A percentile compares a stretch with the other conserved stretches of the same genome.
These are phyloP conservation scores for Anthracocystis setariae DNA, from an alignment of 1,284 basidiomycete genomes.

Conservation along the genomic window DNA sequence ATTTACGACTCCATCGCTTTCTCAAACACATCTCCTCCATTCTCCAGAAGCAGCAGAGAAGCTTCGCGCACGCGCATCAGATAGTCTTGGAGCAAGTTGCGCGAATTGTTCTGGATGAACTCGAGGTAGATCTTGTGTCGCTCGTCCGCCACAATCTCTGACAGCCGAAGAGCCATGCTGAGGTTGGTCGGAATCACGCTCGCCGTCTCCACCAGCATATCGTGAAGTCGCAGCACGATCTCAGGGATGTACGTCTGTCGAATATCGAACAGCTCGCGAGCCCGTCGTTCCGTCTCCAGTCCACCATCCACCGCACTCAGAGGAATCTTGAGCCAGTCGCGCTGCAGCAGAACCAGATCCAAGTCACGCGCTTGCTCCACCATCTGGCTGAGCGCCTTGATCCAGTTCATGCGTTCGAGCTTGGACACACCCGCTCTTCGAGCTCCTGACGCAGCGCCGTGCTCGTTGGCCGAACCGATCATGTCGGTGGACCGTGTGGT, in stretches of 20 bases:
- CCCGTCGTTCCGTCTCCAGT: conserved; percentile 73
- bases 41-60: conserved; percentile 39
- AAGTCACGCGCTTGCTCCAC: conserved; percentile 69
- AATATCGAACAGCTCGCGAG: conserved; percentile 79
- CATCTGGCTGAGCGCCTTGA: conserved; percentile 47
- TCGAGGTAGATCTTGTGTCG: conserved; percentile 86
- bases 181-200: conserved; percentile 78
- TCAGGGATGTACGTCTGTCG: conserved; percentile 91
- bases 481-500: conserved; percentile 34
- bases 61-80: conserved; percentile 61
- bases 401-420: conserved; percentile 52
- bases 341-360: conserved; percentile 69
- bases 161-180: conserved; percentile 79
- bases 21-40: conserved; percentile 45
- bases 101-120: conserved; percentile 74
- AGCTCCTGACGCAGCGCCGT: not conserved
- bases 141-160: conserved; percentile 87
- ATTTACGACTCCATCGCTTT: conserved; percentile 32
- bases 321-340: conserved; percentile 71
- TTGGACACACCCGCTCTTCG: conserved; percentile 35
- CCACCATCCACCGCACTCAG: conserved; percentile 29
- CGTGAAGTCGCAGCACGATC: conserved; percentile 85
- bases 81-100: conserved; percentile 58
- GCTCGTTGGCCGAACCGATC: not conserved
- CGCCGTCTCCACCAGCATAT: conserved; percentile 77